Percentiles rank a stretch among this genome's conserved stretches.
Conservation (phyloP, 1,139 yeast genomes). For the Yamadazyma mexicana region DNA sequence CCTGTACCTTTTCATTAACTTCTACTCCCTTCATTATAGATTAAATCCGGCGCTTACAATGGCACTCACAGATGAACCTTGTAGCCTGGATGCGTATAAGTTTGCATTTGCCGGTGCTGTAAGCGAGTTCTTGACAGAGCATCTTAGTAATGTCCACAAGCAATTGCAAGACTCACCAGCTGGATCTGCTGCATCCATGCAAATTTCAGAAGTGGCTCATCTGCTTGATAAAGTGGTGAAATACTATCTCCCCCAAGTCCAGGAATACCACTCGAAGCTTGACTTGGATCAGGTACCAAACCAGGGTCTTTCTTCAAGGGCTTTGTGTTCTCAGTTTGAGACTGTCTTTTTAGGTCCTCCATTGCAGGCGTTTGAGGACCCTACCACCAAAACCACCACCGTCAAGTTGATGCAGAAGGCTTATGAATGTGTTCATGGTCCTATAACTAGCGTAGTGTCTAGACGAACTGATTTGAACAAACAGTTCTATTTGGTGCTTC, state of each 20-base stretch:
- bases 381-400: constrained; percentile 13
- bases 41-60: too few species aligned
- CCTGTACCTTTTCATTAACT: too few species aligned
- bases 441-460: neutral
- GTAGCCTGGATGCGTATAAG: constrained; percentile 14
- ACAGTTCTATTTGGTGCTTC: constrained; percentile 19
- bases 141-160: constrained; percentile 10
- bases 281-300: constrained; percentile 13
- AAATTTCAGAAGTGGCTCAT: constrained; percentile 11
- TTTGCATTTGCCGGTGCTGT: constrained; percentile 17
- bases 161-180: constrained; percentile 10
- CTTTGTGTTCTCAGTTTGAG: constrained; percentile 11
- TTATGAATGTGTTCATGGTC: neutral
- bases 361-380: constrained; percentile 11
- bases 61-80: constrained; percentile 10
- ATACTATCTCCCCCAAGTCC: constrained; percentile 11
- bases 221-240: constrained; percentile 16
- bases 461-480: constrained; percentile 4
- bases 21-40: too few species aligned
- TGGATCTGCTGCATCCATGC: constrained; percentile 5
- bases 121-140: constrained; percentile 7
- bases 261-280: constrained; percentile 10
- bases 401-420: too few species aligned
- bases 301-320: constrained; percentile 13
- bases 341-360: constrained; percentile 21